These are phyloP conservation scores for Carex parvula DNA, from an alignment of 176 grass and related monocot species.

Conservation along the genomic window DNA sequence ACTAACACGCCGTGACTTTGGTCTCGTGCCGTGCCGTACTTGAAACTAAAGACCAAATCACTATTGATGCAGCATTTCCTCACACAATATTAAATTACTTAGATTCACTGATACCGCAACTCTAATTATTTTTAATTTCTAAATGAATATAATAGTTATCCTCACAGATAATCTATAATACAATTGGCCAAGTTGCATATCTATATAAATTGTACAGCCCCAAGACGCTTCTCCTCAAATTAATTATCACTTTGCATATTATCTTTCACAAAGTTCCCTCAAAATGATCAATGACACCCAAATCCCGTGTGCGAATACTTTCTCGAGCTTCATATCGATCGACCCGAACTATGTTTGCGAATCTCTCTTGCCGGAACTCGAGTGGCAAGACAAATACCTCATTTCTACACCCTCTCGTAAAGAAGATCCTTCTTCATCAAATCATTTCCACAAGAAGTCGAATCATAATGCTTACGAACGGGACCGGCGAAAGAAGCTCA, in stretches of 20 bases:
- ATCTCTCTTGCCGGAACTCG: slow-evolving; percentile 29
- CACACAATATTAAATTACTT: not conserved
- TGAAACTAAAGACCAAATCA: not conserved
- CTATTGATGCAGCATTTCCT: not conserved
- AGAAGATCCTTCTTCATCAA: slow-evolving; percentile 23
- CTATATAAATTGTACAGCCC: not conserved
- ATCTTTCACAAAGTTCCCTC: not conserved
- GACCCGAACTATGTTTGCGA: slow-evolving; percentile 42
- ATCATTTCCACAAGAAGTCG: slow-evolving; percentile 49
- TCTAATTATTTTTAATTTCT: not conserved
- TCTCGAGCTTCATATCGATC: slow-evolving; percentile 43
- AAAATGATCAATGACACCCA: not conserved
- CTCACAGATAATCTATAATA: not conserved
- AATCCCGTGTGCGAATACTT: slow-evolving; percentile 35
- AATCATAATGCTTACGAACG: slow-evolving; percentile 93
- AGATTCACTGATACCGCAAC: not conserved
- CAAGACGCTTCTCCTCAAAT: not conserved
- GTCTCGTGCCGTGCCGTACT: too few species aligned
- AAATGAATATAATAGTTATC: not conserved
- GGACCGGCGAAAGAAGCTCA: slow-evolving; percentile 90
- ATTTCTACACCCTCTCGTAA: slow-evolving; percentile 29
- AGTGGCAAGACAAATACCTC: slow-evolving; percentile 36
- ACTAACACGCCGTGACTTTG: too few species aligned
- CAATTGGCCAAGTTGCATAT: not conserved
- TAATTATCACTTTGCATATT: not conserved